Base-by-base conservation (phyloP, 129 eudicot genomes). In the Centella asiatica region DNA sequence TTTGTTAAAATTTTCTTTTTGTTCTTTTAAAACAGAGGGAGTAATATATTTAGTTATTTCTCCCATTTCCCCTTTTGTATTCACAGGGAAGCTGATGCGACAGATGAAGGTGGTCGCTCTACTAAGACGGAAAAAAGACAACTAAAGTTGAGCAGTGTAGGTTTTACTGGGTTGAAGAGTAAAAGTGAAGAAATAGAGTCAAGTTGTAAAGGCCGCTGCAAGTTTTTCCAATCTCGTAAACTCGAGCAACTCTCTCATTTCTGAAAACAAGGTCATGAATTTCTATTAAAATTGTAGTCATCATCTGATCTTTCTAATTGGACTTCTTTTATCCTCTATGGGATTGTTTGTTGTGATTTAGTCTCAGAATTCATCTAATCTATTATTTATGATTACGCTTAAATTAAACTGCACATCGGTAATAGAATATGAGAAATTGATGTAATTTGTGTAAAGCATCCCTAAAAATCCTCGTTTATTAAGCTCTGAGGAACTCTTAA, bases 211-310 rank as follows among this genome's bases (percentile, higher is more conserved):
- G 96, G 94, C 7, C 95, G 96, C 51, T 79, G 88, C 95, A 92
- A 92, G 66, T 92, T 92, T 74, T 92, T 92, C 57, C 95, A 87
- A 62, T 77, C 95, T 24, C 96, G 98, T 65, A 92, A 92, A 75
- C 95, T 92, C 1, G 88, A 92, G 74, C 75, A 71, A 31, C 70
- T 92, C 42, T 66, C 85, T 12, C 74, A 66, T 36, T 92, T 87
- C 78, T 84, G 68, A 77, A 65, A 37, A 60, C 65, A 76, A 75
- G 54, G 60, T 57, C 40, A 19, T n/a, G n/a, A n/a, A n/a, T n/a
- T n/a, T n/a, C n/a, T n/a, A n/a, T n/a, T n/a, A n/a, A n/a, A n/a
- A n/a, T n/a, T n/a, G n/a, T n/a, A n/a, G n/a, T n/a, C n/a, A n/a
- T n/a, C n/a, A n/a, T n/a, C n/a, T n/a, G n/a, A n/a, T n/a, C n/a